Base-by-base conservation (phyloP, 1,139 yeast genomes). In the Trichomonascaceae sp. region DNA sequence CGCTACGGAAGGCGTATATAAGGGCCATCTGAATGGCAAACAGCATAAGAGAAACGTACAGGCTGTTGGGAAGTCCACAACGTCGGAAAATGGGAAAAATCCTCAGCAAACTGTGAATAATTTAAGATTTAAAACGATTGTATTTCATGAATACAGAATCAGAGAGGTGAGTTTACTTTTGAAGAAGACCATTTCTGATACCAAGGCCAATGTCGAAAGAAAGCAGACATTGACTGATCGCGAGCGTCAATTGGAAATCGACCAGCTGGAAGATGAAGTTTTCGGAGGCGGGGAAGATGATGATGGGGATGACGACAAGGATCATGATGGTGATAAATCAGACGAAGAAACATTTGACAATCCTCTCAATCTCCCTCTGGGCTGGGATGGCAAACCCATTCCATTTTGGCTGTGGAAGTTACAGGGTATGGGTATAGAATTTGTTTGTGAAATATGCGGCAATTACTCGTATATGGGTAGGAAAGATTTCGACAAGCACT, bases 351-450 rank as follows among this genome's bases (percentile, higher is more conserved):
- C 56, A 6, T 49, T 57, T 9, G 60, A 61, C 46, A 63, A 61
- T 22, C 81, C 85, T 6, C 74, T 82, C 55, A 82, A 85, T 57
- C 69, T 88, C 53, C 96, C 96, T 0, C 59, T 88, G 1, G 98
- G 96, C 0, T 79, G 88, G 39, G 96, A 91, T 69, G 98, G 98
- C 0, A 79, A 79, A 45, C 97, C 98, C 0, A 89, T 93, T 43
- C 99, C 99, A 1, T 82, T 77, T 56, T 93, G 99, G 99, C 73
- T 93, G 30, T 91, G 83, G 76, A 93, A 91, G 67, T 74, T 90
- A 39, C 93, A 89, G 63, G 99, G 99, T 0, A 74, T 91, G 12
- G 89, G 87, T 55, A 80, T 81, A 52, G 81, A 79, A 51, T 88
- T 82, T 62, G 67, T 73, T 1, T 93, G 99, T 70, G 97, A 95